These are phyloP conservation scores for Vinca major DNA, from an alignment of 305 asterid genomes.

Conservation along the genomic window DNA sequence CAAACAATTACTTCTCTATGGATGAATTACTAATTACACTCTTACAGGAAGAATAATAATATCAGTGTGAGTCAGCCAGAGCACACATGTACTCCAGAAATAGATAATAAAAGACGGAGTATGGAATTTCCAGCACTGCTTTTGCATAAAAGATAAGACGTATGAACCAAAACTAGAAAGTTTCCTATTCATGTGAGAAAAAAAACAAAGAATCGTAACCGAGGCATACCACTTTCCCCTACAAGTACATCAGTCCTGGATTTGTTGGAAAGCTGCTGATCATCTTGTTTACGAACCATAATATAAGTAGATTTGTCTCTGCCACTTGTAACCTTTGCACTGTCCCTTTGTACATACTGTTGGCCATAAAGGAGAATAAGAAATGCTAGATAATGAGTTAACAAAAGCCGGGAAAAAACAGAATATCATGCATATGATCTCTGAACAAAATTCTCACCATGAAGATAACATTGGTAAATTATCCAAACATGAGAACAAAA, in stretches of 20 bases:
- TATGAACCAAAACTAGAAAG: conserved; percentile 6
- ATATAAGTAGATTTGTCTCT: conserved; percentile 46
- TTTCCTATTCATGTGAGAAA: conserved; percentile 5
- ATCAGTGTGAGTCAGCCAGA: not conserved
- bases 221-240: conserved; percentile 31
- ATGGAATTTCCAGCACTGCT: not conserved
- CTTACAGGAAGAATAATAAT: not conserved
- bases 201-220: conserved; percentile 9
- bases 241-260: conserved; percentile 34
- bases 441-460: not conserved
- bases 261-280: conserved; percentile 33
- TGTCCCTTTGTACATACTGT: conserved; percentile 62
- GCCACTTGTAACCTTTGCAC: conserved; percentile 37
- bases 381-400: not conserved
- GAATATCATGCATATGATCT: not conserved
- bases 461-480: conserved; percentile 2
- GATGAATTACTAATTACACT: not conserved
- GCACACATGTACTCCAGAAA: not conserved
- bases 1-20: not conserved
- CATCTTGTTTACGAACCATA: conserved; percentile 41
- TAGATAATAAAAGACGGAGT: not conserved
- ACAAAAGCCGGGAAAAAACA: not conserved
- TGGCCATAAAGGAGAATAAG: not conserved
- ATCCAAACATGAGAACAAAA: conserved; percentile 4
- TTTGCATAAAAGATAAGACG: not conserved